These are phyloP conservation scores for Candida tallmaniae DNA, from an alignment of 805 yeast species.

Conservation along the genomic window DNA sequence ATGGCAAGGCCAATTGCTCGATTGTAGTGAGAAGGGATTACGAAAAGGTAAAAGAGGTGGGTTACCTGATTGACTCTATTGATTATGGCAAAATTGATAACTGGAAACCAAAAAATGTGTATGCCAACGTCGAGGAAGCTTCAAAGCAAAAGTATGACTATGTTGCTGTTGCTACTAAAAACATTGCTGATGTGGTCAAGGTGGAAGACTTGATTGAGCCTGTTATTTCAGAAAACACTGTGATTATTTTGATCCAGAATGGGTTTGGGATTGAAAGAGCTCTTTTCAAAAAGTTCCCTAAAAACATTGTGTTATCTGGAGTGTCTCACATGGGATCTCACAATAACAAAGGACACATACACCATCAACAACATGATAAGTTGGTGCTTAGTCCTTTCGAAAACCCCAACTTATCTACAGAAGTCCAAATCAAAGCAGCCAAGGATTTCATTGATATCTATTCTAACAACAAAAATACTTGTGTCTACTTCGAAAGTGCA, in stretches of 20 bases:
- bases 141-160: conserved; percentile 25
- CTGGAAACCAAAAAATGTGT: conserved; percentile 23
- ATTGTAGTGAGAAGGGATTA: conserved; percentile 31
- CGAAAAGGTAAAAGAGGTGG: conserved; percentile 20
- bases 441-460: conserved; percentile 19
- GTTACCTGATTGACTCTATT: conserved; percentile 27
- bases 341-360: conserved; percentile 20
- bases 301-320: conserved; percentile 23
- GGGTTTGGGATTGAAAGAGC: conserved; percentile 18
- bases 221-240: conserved; percentile 11
- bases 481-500: conserved; percentile 19
- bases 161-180: conserved; percentile 31
- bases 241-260: conserved; percentile 21
- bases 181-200: conserved; percentile 20
- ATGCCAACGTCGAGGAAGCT: conserved; percentile 22
- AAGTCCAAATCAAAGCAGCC: conserved; percentile 13
- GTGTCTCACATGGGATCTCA: conserved; percentile 30
- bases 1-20: conserved; percentile 22
- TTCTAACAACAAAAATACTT: conserved; percentile 18
- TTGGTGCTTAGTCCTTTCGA: conserved; percentile 24
- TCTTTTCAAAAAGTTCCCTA: conserved; percentile 15
- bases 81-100: conserved; percentile 22
- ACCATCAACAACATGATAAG: conserved; percentile 23
- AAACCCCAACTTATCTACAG: conserved; percentile 23
- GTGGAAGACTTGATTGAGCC: conserved; percentile 15